Evolutionary conservation across 73 alveolate species (phyloP).

Genomic region (Paramecium primaurelia): DNA sequence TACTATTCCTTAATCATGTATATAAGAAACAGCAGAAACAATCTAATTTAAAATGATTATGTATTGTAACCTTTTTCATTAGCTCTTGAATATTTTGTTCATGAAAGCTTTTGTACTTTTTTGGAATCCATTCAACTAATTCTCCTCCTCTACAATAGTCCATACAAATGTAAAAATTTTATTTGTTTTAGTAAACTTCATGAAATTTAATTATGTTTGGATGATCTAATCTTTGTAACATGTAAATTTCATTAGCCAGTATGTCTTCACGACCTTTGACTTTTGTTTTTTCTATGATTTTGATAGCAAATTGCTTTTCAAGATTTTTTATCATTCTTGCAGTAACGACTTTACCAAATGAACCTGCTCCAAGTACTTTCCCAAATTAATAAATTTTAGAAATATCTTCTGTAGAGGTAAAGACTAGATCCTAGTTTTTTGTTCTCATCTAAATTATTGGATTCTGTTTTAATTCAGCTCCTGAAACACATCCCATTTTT

Average conservation of each 20-base stretch:
- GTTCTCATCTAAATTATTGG: neutral
- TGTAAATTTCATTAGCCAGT: conserved; percentile 68
- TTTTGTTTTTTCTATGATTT: conserved; percentile 52
- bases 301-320: conserved; percentile 54
- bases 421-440: neutral
- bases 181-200: conserved; percentile 77
- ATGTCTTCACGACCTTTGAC: conserved; percentile 15
- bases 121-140: conserved; percentile 69
- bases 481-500: conserved; percentile 6
- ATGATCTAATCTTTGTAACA: conserved; percentile 71
- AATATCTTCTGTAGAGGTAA: conserved; percentile 44
- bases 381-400: conserved; percentile 6
- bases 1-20: conserved; percentile 86
- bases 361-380: conserved; percentile 60
- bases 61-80: conserved; percentile 4
- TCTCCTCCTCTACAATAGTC: conserved; percentile 78
- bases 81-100: conserved; percentile 15
- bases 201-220: conserved; percentile 75
- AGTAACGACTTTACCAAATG: conserved; percentile 58
- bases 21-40: conserved; percentile 81
- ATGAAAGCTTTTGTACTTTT: neutral
- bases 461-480: neutral
- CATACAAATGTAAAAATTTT: conserved; percentile 76
- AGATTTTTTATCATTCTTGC: conserved; percentile 29
- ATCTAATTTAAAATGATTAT: neutral